Evolutionary conservation across 345 rosid genomes (phyloP), one percentile per base, ranked within the genome.

Genomic region (Syzygium oleosum): DNA sequence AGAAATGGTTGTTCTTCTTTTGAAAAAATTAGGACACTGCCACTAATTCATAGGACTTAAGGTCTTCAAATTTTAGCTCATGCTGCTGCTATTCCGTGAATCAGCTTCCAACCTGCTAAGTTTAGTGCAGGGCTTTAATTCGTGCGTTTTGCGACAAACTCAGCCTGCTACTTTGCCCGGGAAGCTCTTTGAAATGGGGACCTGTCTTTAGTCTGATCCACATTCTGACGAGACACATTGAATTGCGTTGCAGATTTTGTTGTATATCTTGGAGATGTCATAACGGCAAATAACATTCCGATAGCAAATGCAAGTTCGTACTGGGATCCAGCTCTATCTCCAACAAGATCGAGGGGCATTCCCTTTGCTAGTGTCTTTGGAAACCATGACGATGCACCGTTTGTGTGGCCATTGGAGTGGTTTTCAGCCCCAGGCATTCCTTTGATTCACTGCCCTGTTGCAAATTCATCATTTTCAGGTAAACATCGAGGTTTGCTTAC

Each of bases 341-440:
- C 99, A 10, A 91, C 99, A 34, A 92, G 92, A 90, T 90, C 85
- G 5, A 93, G 98, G 90, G 93, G 90, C 61, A 95, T 95, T 46
- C 97, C 98, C 1, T 97, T 96, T 92, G 93, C 98, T 9, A 94
- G 93, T 87, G 91, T 96, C 51, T 95, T 96, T 88, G 98, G 99
- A 80, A 96, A 96, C 93, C 99, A 96, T 55, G 98, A 97, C 41
- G 98, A 97, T 84, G 96, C 98, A 4, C 86, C 95, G 4, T 97
- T 97, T 7, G 92, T 83, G 63, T 95, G 99, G 99, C 99, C 97
- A 19, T 84, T 93, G 68, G 94, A 94, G 84, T 96, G 99, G 99
- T 96, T 97, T 90, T 95, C 95, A 9, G 68, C 94, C 87, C 84
- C 94, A 14, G 98, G 98, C 55, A 90, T 96, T 86, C 99, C 98